Evolutionary conservation across 2,329 filamentous ascomycete genomes (phyloP).

Genomic region (Fusarium floridanum): DNA sequence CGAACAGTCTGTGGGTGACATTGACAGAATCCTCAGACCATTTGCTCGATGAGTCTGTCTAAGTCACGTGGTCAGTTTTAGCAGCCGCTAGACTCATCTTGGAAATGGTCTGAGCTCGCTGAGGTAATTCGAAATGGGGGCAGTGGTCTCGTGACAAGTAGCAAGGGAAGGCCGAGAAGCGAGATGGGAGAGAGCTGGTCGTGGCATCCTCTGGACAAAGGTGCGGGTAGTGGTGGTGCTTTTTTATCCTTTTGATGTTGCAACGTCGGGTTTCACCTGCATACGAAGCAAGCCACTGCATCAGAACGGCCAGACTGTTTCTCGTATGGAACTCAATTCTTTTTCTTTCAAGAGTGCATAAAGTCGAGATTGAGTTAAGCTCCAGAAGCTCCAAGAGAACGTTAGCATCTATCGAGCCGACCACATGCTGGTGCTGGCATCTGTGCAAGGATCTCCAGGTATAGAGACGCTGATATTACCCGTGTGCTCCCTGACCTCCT

Average conservation of each 20-base stretch:
- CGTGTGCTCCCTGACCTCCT: slow-evolving; percentile 2
- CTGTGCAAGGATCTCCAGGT: neutral
- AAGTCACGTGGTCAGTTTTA: too few species aligned
- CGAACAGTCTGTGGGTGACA: too few species aligned
- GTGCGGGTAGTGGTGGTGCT: neutral
- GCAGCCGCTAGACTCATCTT: too few species aligned
- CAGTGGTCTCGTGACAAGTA: slow-evolving; percentile 33
- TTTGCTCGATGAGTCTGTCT: too few species aligned
- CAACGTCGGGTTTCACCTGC: slow-evolving; percentile 35
- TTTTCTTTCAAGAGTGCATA: neutral
- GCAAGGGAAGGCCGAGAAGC: neutral
- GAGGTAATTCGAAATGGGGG: too few species aligned
- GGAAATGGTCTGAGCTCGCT: too few species aligned
- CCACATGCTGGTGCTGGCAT: neutral
- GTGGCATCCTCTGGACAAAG: neutral
- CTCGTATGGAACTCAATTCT: slow-evolving; percentile 25
- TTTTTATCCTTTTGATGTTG: slow-evolving; percentile 19
- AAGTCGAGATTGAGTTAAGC: neutral
- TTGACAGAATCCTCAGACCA: too few species aligned
- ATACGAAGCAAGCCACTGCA: slow-evolving; percentile 41
- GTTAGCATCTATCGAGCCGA: neutral
- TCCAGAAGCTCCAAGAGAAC: neutral
- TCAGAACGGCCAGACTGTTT: slow-evolving; percentile 24
- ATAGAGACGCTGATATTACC: neutral
- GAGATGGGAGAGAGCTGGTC: slow-evolving; percentile 12